Evolutionary conservation across 208 protist genomes (phyloP), one percentile per base, ranked within the genome.

Genomic region (Strigomonas culicis): DNA sequence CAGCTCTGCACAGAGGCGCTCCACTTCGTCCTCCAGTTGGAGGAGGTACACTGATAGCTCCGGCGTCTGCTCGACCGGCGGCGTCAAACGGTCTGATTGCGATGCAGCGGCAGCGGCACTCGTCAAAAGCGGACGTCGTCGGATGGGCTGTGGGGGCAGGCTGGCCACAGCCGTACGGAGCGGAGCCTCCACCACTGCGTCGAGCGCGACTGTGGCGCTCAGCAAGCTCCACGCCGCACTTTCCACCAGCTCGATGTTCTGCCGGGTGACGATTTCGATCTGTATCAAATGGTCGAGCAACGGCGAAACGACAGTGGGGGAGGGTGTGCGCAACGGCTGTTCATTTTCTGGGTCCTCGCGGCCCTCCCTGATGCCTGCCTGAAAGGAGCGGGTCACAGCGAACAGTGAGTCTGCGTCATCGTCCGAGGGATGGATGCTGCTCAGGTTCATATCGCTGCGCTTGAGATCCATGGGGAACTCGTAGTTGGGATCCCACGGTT

Each of bases 151-250:
- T 3, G 43, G 43, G 8, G 43, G 8, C 3, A 15, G 8, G 3
- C 8, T 2, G 8, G 43, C 43, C 43, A 3, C 43, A 3, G 43
- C 43, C 15, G 19, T 15, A 13, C 10, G 8, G 17, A n/a, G 8
- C 43, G 43, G 3, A 3, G 43, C 43, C 43, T 13, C 43, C 43
- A 21, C 15, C 17, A 21, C 43, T 21, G 8, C 43, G 8, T 47
- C 43, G 43, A 13, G 43, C 43, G 43, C 15, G 8, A 21, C 8
- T 3, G 43, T 4, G 43, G 43, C 19, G 43, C 8, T 41, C 21
- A 74, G 63, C 63, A 74, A 22, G 15, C 53, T 22, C 21, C 63
- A 63, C 51, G 64, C 51, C 11, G 73, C 58, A 19, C n/a, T 28
- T 58, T 74, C 69, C 0, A 39, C 49, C 25, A 39, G 2, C 51